phyloP scores from a whole-genome alignment of 371 early-diverging fungal species.

The Mucor plumbeus region DNA sequence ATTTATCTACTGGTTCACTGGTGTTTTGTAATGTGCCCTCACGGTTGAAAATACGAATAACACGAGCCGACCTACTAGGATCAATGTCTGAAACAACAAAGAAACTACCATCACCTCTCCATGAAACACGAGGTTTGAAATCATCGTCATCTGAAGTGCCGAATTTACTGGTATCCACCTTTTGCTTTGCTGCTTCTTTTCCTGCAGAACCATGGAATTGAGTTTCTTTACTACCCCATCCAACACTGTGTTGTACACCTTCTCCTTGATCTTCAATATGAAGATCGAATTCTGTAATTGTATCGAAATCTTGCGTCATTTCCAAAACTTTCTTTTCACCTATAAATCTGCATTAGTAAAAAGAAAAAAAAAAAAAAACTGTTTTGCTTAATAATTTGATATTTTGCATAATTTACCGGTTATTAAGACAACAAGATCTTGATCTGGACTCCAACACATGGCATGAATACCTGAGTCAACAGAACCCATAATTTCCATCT shows the following conservation, averaged over 20 bases:
- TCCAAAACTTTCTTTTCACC: slow-evolving; percentile 78
- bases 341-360: slow-evolving; percentile 24
- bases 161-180: slow-evolving; percentile 56
- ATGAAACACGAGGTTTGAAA: slow-evolving; percentile 73
- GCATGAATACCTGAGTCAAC: slow-evolving; percentile 83
- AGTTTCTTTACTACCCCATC: slow-evolving; percentile 97
- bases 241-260: slow-evolving; percentile 82
- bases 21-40: slow-evolving; percentile 85
- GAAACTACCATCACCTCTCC: slow-evolving; percentile 91
- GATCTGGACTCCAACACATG: slow-evolving; percentile 93
- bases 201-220: slow-evolving; percentile 96
- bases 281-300: slow-evolving; percentile 79
- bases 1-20: slow-evolving; percentile 78
- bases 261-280: slow-evolving; percentile 72
- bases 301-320: slow-evolving; percentile 94
- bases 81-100: slow-evolving; percentile 79
- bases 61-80: slow-evolving; percentile 58
- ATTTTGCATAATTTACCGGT: slow-evolving; percentile 56
- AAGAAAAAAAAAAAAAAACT: not conserved
- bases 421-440: slow-evolving; percentile 83
- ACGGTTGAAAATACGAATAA: slow-evolving; percentile 83
- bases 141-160: slow-evolving; percentile 81
- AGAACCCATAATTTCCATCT: slow-evolving; percentile 74
- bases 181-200: slow-evolving; percentile 74
- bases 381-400: not conserved